These are phyloP conservation scores for Leccinum pachyderme DNA, from an alignment of 1,284 basidiomycete species.

Conservation along the genomic window DNA sequence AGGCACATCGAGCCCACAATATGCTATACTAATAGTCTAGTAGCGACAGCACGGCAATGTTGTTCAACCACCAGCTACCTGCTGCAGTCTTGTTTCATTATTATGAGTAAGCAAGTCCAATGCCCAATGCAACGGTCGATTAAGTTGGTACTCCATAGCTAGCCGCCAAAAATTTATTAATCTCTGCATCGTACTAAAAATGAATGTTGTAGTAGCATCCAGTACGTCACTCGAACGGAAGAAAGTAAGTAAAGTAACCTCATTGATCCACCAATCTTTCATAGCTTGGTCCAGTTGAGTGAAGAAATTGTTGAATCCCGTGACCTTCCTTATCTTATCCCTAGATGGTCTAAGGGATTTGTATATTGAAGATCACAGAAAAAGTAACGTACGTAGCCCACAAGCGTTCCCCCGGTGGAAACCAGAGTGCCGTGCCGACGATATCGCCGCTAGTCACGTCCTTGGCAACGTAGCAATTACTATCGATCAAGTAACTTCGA, in stretches of 20 bases:
- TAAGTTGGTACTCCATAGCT: neutral
- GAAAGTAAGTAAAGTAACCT: neutral
- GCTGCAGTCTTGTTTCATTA: neutral
- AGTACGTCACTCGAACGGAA: too few relatives aligned
- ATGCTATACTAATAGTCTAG: too few relatives aligned
- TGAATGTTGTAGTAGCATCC: neutral
- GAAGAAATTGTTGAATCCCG: constrained; percentile 1
- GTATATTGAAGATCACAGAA: too few relatives aligned
- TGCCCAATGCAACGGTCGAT: too few relatives aligned
- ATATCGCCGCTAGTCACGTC: neutral
- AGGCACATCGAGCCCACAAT: too few relatives aligned
- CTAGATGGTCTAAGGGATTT: too few relatives aligned
- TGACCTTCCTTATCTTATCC: neutral
- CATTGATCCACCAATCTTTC: constrained; percentile 4
- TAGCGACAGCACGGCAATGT: neutral
- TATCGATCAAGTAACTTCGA: constrained; percentile 1
- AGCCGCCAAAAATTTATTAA: neutral
- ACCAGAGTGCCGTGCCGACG: constrained; percentile 3
- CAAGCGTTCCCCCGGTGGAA: constrained; percentile 1
- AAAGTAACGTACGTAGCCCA: constrained; percentile 1
- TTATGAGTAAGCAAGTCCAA: neutral
- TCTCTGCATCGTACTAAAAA: neutral
- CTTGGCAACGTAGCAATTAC: constrained; percentile 4
- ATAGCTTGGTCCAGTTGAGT: neutral
- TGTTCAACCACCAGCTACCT: constrained; percentile 7